These are phyloP conservation scores for Leccinum truebloodii DNA, from an alignment of 768 basidiomycete species.

Conservation along the genomic window DNA sequence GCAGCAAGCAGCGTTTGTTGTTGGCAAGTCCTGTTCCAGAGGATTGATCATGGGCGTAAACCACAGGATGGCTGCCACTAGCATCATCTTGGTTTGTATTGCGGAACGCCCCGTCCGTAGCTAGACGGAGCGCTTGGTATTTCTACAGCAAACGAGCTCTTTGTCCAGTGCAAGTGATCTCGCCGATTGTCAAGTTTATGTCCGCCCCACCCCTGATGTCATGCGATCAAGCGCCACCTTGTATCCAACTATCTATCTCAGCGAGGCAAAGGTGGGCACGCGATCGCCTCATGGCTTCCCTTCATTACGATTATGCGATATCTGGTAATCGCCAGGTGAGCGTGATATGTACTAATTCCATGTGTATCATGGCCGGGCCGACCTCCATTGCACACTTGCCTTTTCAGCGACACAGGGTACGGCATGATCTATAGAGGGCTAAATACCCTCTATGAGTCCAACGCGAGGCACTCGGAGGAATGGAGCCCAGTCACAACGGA, in stretches of 20 bases:
- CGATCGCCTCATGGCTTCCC: conserved; percentile 30
- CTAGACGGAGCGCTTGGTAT: neutral
- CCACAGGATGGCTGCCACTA: conserved; percentile 22
- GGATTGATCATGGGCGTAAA: conserved; percentile 1
- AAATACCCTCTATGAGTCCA: neutral
- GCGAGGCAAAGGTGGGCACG: conserved; percentile 19
- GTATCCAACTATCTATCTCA: neutral
- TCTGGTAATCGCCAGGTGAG: conserved; percentile 18
- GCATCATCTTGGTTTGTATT: conserved; percentile 4
- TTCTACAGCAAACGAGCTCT: conserved; percentile 10
- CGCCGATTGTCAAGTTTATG: conserved; percentile 26
- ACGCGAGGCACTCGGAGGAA: conserved; percentile 5
- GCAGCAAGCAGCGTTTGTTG: conserved; percentile 5
- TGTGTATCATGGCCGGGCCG: neutral
- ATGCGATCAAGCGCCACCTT: conserved; percentile 22
- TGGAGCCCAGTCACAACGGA: conserved; percentile 1
- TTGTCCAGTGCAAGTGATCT: conserved; percentile 14
- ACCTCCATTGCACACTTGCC: conserved; percentile 22
- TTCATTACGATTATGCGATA: conserved; percentile 6
- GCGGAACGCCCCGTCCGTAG: neutral
- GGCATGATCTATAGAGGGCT: conserved; percentile 2
- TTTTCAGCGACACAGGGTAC: conserved; percentile 9
- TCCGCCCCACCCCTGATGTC: conserved; percentile 20
- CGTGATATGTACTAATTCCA: conserved; percentile 6
- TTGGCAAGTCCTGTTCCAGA: neutral